Percentiles rank a stretch among this genome's conserved stretches.
These are phyloP conservation scores for Stephanodiscus triporus DNA, from an alignment of 108 stramenopile species.

Conservation along the genomic window DNA sequence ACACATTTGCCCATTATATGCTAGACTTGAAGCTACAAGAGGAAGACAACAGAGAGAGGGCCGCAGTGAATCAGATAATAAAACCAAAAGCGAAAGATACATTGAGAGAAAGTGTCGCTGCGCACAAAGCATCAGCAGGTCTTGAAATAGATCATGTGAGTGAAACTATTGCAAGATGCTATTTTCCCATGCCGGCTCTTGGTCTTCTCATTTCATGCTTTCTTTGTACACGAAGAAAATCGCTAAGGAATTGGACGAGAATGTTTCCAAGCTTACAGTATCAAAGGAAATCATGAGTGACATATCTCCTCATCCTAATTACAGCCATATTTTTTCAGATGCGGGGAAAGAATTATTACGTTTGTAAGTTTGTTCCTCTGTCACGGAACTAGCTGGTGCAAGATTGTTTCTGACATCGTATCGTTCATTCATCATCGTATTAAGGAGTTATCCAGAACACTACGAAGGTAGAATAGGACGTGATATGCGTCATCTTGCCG, in stretches of 20 bases:
- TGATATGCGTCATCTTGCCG: slow-evolving; percentile 69
- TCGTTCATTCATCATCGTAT: neutral
- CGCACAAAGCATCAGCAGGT: neutral
- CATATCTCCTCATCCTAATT: slow-evolving; percentile 19
- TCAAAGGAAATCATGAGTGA: slow-evolving; percentile 24
- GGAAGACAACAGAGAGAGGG: slow-evolving; percentile 39
- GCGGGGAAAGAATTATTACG: slow-evolving; percentile 22
- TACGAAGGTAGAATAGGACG: slow-evolving; percentile 65
- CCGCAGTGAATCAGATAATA: neutral
- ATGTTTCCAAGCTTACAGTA: slow-evolving; percentile 13
- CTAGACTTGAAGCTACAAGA: slow-evolving; percentile 42
- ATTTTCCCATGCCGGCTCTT: neutral
- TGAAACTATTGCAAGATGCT: neutral
- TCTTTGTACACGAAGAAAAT: slow-evolving; percentile 22
- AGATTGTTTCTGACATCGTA: neutral
- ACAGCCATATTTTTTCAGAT: neutral
- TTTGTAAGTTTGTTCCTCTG: slow-evolving; percentile 7
- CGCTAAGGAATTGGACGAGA: slow-evolving; percentile 44
- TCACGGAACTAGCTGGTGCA: neutral
- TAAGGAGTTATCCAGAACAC: slow-evolving; percentile 59
- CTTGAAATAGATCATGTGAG: slow-evolving; percentile 45
- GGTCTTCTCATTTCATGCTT: neutral
- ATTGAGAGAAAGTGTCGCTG: neutral
- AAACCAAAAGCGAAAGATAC: neutral
- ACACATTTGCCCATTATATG: slow-evolving; percentile 30